Percentiles rank a stretch among this genome's conserved stretches.
These are phyloP conservation scores for Sphaerulina vaccinii DNA, from an alignment of 2,329 filamentous ascomycete genomes.

Conservation along the genomic window DNA sequence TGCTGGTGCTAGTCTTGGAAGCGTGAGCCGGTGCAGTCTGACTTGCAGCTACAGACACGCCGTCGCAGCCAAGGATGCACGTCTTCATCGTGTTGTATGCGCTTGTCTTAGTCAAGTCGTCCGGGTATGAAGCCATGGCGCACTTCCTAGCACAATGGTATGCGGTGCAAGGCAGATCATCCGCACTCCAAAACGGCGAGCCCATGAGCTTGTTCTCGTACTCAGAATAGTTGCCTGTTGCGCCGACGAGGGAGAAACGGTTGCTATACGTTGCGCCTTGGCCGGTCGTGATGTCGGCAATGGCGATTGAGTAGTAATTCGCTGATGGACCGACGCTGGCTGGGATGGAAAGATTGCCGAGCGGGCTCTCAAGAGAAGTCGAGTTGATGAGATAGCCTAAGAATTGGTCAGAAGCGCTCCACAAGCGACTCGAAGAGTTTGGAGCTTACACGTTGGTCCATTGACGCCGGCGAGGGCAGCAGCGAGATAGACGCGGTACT, in stretches of 20 bases:
- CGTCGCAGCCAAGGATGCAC: conserved; percentile 34
- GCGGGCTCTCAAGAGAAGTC: conserved; percentile 29
- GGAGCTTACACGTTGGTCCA: conserved; percentile 34
- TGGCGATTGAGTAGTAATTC: conserved; percentile 35
- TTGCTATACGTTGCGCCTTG: conserved; percentile 30
- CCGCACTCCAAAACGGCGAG: conserved; percentile 33
- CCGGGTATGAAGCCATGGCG: conserved; percentile 31
- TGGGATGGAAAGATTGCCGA: conserved; percentile 36
- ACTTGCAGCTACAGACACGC: conserved; percentile 24
- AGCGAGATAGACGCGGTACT: conserved; percentile 38
- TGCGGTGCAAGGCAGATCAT: conserved; percentile 31
- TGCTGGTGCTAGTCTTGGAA: background rate
- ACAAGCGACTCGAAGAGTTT: background rate
- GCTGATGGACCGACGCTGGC: conserved; percentile 35
- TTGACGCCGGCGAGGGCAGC: conserved; percentile 35
- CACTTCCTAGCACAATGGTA: conserved; percentile 35
- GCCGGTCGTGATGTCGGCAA: conserved; percentile 29
- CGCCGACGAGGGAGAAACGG: conserved; percentile 31
- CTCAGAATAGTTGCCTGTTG: conserved; percentile 30
- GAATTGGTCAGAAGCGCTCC: background rate
- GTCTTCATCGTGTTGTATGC: conserved; percentile 32
- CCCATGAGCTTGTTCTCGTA: conserved; percentile 35
- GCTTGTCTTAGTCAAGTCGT: conserved; percentile 26
- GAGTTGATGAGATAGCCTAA: conserved; percentile 38
- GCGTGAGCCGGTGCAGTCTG: conserved; percentile 22